Conservation (phyloP, 1,284 basidiomycete species). For the Rhodotorula sp. region DNA sequence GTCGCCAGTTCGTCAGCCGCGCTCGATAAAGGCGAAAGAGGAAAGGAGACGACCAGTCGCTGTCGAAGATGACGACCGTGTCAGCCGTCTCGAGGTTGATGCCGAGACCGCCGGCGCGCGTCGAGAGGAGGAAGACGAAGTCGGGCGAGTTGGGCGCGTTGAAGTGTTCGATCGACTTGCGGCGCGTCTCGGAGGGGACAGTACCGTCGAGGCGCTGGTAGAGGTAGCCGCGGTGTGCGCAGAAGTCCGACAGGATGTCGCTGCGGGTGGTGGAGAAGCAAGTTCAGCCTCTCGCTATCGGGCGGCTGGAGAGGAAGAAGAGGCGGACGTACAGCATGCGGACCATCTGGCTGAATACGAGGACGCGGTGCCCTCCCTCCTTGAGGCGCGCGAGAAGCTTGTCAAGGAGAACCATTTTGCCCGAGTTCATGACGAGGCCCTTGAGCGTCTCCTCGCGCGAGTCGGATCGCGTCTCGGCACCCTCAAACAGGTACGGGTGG, state of each 20-base stretch:
- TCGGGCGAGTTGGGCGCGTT: constrained; percentile 74
- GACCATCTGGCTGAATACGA: constrained; percentile 89
- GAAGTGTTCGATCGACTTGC: constrained; percentile 78
- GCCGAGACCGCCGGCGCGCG: constrained; percentile 94
- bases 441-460: constrained; percentile 67
- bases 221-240: constrained; percentile 81
- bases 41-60: constrained; percentile 49
- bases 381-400: constrained; percentile 55
- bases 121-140: constrained; percentile 93
- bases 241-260: constrained; percentile 97
- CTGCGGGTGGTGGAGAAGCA: constrained; percentile 12
- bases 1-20: not conserved
- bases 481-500: constrained; percentile 97
- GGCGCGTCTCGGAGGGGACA: constrained; percentile 74
- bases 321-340: constrained; percentile 67
- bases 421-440: constrained; percentile 55
- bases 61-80: constrained; percentile 98
- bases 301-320: not conserved
- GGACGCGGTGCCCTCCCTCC: constrained; percentile 55
- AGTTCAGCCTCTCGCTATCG: not conserved
- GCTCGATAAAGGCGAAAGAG: not conserved
- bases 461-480: constrained; percentile 78
- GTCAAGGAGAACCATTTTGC: constrained; percentile 57
- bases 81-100: constrained; percentile 97
- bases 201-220: constrained; percentile 78